These are phyloP conservation scores for Wickerhamiella nectarea DNA, from an alignment of 805 yeast species.

Conservation along the genomic window DNA sequence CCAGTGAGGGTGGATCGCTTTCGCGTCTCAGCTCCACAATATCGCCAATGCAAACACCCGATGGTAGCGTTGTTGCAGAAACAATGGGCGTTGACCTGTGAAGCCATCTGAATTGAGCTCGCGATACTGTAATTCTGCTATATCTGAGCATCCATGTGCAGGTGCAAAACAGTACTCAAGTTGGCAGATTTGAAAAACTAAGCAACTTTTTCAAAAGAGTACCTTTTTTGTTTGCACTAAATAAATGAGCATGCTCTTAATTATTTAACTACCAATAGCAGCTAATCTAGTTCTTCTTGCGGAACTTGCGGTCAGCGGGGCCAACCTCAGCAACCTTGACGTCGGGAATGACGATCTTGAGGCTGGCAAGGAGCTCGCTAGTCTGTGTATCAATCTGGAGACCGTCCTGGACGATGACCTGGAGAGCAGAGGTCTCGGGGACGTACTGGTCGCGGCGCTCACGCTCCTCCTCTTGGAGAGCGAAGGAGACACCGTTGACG, in stretches of 20 bases:
- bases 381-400: conserved; percentile 96
- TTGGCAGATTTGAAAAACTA: no score
- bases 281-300: conserved; percentile 22
- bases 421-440: conserved; percentile 99
- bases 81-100: not conserved
- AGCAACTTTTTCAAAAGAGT: not conserved
- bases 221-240: not conserved
- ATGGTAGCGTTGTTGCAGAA: not conserved
- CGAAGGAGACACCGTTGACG: conserved; percentile 99
- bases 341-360: conserved; percentile 40
- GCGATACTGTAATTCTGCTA: not conserved
- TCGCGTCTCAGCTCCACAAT: conserved; percentile 13
- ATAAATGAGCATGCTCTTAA: not conserved
- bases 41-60: conserved; percentile 16
- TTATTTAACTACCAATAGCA: not conserved
- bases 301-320: conserved; percentile 21
- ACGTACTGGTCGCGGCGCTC: conserved; percentile 99
- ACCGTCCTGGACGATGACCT: conserved; percentile 88
- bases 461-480: conserved; percentile 99
- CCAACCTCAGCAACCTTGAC: conserved; percentile 44
- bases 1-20: conserved; percentile 10
- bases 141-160: not conserved
- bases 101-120: no score
- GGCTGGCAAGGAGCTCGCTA: conserved; percentile 82
- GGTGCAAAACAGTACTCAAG: no score